Evolutionary conservation across 257 asterid genomes (phyloP).

Genomic region (Solanum raphanifolium): DNA sequence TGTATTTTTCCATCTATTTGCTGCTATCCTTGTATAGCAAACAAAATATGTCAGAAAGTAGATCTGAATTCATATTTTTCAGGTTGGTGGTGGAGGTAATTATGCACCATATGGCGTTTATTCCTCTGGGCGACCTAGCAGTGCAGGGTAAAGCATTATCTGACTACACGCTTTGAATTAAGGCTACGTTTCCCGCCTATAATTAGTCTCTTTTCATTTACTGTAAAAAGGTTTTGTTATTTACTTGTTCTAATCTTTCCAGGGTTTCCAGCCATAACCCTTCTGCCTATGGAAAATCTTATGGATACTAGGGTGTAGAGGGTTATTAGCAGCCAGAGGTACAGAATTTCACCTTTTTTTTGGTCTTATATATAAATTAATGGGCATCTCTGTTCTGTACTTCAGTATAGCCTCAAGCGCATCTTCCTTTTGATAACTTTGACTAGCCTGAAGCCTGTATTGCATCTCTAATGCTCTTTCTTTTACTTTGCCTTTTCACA

Average conservation of each 20-base stretch:
- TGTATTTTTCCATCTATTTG: neutral
- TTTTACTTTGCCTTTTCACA: constrained; percentile 8
- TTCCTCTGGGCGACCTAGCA: constrained; percentile 36
- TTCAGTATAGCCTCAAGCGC: neutral
- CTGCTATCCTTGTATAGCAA: neutral
- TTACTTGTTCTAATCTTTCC: constrained; percentile 1
- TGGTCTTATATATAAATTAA: neutral
- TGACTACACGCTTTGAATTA: neutral
- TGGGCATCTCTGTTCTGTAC: neutral
- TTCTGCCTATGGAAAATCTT: constrained; percentile 19
- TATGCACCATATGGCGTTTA: constrained; percentile 44
- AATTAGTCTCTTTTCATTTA: neutral
- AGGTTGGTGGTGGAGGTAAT: constrained; percentile 45
- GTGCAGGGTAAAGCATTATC: constrained; percentile 30
- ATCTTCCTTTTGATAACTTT: neutral
- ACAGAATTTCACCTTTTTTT: neutral
- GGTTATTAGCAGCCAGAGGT: constrained; percentile 1
- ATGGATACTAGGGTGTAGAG: constrained; percentile 18
- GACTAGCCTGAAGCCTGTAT: constrained; percentile 4
- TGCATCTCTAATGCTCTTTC: constrained; percentile 12
- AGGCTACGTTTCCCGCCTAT: neutral
- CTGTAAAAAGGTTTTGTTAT: neutral
- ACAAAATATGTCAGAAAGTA: neutral
- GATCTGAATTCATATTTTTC: constrained; percentile 11
- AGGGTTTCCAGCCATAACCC: constrained; percentile 23